These are phyloP conservation scores for Leptodontidium sp. DNA, from an alignment of 2,329 filamentous ascomycete genomes.

Conservation along the genomic window DNA sequence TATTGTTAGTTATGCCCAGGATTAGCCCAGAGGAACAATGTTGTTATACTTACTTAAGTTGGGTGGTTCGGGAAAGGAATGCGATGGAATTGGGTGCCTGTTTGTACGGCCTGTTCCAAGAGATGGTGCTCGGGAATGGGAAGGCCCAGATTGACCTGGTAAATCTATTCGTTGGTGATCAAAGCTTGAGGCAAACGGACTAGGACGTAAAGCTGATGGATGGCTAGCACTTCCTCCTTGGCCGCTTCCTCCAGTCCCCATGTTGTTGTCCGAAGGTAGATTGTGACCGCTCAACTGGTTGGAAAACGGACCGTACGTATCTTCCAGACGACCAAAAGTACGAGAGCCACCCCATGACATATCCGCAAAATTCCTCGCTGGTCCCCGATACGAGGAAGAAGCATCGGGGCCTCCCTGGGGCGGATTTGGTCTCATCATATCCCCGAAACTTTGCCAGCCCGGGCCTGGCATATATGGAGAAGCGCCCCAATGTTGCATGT, in stretches of 20 bases:
- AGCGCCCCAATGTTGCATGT: slow-evolving; percentile 28
- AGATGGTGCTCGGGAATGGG: not conserved
- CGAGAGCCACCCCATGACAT: slow-evolving; percentile 31
- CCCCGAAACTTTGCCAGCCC: slow-evolving; percentile 31
- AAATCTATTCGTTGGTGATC: not conserved
- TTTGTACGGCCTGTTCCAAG: slow-evolving; percentile 8
- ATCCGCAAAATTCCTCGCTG: slow-evolving; percentile 24
- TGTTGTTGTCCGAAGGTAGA: slow-evolving; percentile 11
- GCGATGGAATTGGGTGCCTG: slow-evolving; percentile 2
- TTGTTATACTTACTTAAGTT: not conserved
- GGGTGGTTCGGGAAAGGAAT: not conserved
- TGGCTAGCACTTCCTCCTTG: slow-evolving; percentile 9
- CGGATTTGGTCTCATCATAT: slow-evolving; percentile 17
- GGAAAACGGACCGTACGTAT: slow-evolving; percentile 9
- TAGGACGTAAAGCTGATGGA: slow-evolving; percentile 12
- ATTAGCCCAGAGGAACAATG: not conserved
- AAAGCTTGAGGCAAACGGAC: not conserved
- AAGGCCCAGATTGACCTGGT: not conserved
- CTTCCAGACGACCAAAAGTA: slow-evolving; percentile 24
- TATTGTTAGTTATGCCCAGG: not conserved
- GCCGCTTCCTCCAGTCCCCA: not conserved
- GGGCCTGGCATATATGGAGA: slow-evolving; percentile 22
- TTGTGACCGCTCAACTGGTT: slow-evolving; percentile 16
- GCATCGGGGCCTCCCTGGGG: not conserved
- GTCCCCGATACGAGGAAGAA: not conserved